Evolutionary conservation across 192 early-diverging fungal species (phyloP), one percentile per base, ranked within the genome.

Genomic region (Podila horticola): DNA sequence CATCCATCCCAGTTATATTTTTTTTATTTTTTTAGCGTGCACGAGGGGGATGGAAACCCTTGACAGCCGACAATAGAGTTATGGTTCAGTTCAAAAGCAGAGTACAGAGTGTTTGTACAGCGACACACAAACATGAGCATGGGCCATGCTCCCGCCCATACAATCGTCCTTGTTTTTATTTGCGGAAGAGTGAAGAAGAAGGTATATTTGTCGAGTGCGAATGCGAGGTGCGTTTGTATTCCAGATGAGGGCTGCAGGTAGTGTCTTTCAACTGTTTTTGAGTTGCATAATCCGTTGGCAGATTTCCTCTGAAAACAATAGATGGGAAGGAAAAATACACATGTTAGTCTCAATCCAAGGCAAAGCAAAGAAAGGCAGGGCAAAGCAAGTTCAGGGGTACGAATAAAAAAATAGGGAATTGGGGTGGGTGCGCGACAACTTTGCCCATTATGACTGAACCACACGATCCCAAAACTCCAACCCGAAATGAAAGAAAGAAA

Each of bases 261-360:
- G 11, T 8, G 20, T 22, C 15, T 33, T 11, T 63, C 55, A 66
- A 49, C 75, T 71, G 28, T 67, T 62, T 67, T 79, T 79, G 65
- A 79, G 75, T 63, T 79, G 75, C 75, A 79, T 79, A 62, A 79
- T 79, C 59, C 75, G 36, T 41, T 73, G 71, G 36, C 77, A 81
- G 55, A 81, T 81, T 13, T 81, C 76, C 51, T 64, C 76, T 81
- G 52, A 6, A 60, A 50, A 41, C 49, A 50, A 10, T 34, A 36
- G 9, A 48, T 48, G 58, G 48, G 31, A 45, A 28, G 15, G 19
- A 48, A 74, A 66, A 22, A 3, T n/a, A 60, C 65, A 66, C 65
- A 67, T 74, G 65, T 74, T 41, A 74, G 72, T 62, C 41, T 31
- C 41, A 0, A 45, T 34, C 22, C 67, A n/a, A 9, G 11, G 26